Evolutionary conservation across 2,329 filamentous ascomycete genomes (phyloP).

Genomic region (Davidsoniella australis): DNA sequence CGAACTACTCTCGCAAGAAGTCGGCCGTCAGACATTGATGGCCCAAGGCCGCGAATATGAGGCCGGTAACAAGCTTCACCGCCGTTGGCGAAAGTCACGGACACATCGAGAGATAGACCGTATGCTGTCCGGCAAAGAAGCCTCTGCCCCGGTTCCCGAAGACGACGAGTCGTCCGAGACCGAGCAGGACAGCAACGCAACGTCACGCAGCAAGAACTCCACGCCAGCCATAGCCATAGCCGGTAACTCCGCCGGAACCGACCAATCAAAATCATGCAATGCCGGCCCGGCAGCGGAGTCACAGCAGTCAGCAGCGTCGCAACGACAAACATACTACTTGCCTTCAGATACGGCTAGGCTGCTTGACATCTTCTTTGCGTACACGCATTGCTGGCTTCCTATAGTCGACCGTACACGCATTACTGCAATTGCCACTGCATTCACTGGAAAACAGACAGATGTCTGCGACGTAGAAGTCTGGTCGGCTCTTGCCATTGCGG

Average conservation of each 20-base stretch:
- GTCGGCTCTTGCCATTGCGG: constrained; percentile 40
- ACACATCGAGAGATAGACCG: constrained; percentile 46
- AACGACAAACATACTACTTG: constrained; percentile 19
- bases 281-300: background rate
- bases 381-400: constrained; percentile 62
- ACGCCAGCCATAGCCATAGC: background rate
- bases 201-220: background rate
- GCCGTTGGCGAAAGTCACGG: constrained; percentile 44
- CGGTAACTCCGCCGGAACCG: background rate
- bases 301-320: background rate
- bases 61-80: constrained; percentile 39
- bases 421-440: constrained; percentile 29
- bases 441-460: constrained; percentile 22
- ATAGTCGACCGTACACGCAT: constrained; percentile 51
- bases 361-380: constrained; percentile 57
- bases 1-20: constrained; percentile 30
- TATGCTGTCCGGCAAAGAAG: constrained; percentile 33
- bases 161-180: constrained; percentile 20
- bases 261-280: background rate
- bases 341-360: constrained; percentile 40
- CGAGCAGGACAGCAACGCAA: background rate
- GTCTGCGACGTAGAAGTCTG: constrained; percentile 40
- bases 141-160: constrained; percentile 19
- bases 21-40: constrained; percentile 27
- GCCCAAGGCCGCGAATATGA: constrained; percentile 29